A percentile compares a stretch with the other conserved stretches of the same genome.
These are phyloP conservation scores for Helianthus tuberosus DNA, from an alignment of 129 eudicot genomes.

Conservation along the genomic window DNA sequence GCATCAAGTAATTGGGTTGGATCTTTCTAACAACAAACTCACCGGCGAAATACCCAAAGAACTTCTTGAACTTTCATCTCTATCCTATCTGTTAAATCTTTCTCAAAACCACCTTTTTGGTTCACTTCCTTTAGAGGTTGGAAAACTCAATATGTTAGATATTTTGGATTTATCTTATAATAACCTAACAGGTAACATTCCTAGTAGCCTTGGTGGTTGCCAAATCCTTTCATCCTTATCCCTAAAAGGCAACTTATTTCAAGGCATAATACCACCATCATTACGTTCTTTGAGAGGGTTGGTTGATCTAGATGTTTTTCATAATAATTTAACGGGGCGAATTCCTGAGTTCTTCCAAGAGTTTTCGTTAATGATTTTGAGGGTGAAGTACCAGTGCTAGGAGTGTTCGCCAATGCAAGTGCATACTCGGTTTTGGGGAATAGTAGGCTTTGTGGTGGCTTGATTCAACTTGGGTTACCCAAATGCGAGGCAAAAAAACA, in stretches of 20 bases:
- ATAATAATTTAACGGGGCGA: slow-evolving; percentile 27
- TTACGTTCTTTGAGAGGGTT: slow-evolving; percentile 15
- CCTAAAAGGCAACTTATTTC: too few relatives aligned
- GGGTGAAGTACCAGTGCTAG: slow-evolving; percentile 24
- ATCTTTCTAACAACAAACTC: not conserved
- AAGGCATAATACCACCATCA: too few relatives aligned
- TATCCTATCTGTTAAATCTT: not conserved
- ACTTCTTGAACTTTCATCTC: slow-evolving; percentile 5
- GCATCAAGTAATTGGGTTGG: not conserved
- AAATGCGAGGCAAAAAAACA: slow-evolving; percentile 1
- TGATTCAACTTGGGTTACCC: slow-evolving; percentile 4
- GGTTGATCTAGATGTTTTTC: not conserved
- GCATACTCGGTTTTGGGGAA: not conserved
- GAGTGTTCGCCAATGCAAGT: slow-evolving; percentile 24
- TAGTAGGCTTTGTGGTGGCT: too few relatives aligned
- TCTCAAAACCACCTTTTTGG: not conserved
- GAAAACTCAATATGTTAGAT: too few relatives aligned
- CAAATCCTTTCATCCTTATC: too few relatives aligned
- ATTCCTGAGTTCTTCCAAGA: slow-evolving; percentile 6
- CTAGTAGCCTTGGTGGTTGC: too few relatives aligned
- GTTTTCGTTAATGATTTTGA: slow-evolving; percentile 23
- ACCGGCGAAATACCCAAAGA: not conserved
- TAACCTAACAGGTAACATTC: too few relatives aligned
- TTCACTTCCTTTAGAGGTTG: not conserved
- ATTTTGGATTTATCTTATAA: too few relatives aligned